Percentiles rank a stretch among this genome's conserved stretches.
Evolutionary conservation across 495 filamentous ascomycete genomes (phyloP).

Genomic region (Lepraria neglecta): DNA sequence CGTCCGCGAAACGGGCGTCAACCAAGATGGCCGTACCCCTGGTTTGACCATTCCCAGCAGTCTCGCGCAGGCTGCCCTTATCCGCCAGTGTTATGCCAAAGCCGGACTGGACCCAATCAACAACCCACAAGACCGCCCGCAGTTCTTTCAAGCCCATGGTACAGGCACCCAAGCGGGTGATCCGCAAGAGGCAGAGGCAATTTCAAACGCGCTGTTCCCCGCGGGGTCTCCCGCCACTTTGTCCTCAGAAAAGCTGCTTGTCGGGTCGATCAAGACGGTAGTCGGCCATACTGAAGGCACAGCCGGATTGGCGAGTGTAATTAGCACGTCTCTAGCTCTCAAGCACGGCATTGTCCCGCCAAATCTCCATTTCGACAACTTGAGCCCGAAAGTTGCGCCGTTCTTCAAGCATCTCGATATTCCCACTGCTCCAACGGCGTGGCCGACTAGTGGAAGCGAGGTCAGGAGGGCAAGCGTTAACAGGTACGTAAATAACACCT

Average conservation of each 20-base stretch:
- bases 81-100: constrained; percentile 28
- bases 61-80: constrained; percentile 29
- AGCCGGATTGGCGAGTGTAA: constrained; percentile 31
- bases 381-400: constrained; percentile 40
- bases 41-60: constrained; percentile 28
- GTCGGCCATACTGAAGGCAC: constrained; percentile 51
- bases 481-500: constrained; percentile 6
- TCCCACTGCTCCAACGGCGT: constrained; percentile 16
- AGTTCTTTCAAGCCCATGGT: constrained; percentile 34
- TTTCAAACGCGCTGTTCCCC: constrained; percentile 26
- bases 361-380: constrained; percentile 48
- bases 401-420: constrained; percentile 19
- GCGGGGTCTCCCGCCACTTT: constrained; percentile 12
- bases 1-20: constrained; percentile 27
- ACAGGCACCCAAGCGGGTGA: constrained; percentile 50
- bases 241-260: constrained; percentile 32
- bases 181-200: constrained; percentile 35
- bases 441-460: constrained; percentile 21
- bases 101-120: constrained; percentile 27
- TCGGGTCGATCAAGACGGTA: constrained; percentile 52
- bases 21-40: constrained; percentile 31
- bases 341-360: constrained; percentile 48
- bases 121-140: constrained; percentile 15
- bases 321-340: constrained; percentile 41
- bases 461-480: constrained; percentile 29